Base-by-base conservation (phyloP, 805 yeast species). In the Kluyveromyces dobzhanskii region DNA sequence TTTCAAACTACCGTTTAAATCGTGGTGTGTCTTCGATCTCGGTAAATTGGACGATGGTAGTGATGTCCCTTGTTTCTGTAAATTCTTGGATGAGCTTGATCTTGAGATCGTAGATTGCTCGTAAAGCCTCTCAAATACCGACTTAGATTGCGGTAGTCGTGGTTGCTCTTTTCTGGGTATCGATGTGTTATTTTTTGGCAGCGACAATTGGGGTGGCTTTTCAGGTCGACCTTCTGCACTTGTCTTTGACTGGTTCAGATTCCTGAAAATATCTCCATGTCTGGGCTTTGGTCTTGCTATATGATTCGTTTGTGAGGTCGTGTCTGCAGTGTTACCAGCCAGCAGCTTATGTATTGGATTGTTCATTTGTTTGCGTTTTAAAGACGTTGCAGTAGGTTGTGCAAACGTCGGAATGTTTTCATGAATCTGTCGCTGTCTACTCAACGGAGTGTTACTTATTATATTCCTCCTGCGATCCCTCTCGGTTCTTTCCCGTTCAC, bases 61-160 rank as follows among this genome's bases (percentile, higher is more conserved):
- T 21, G n/a, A n/a, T 21, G 6, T 21, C 24, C 9, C 24, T 9
- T 21, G 24, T 21, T 21, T 21, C 24, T 6, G 24, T 21, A 21
- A 26, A 32, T 43, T 41, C 14, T 43, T 47, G 46, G 48, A 47
- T 8, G 59, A 52, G 27, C 25, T 44, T 7, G 55, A 48, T 34
- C 53, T 40, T 8, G 55, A 48, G 9, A 51, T 40, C 5, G 52
- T 42, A 12, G 45, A 40, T 30, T 44, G 51, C 18, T 47, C 40
- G 35, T 53, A 53, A 12, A 53, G 44, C 35, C 59, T 47, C 14
- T 53, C 56, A 42, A 54, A 54, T 7, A 54, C 56, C 4, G 57
- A 51, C 11, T 35, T 35, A 4, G 46, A 44, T 9, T 38, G 21
- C n/a, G 35, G 34, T 17, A 26, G 16, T 10, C 30, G 39, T 12